phyloP scores from a whole-genome alignment of 116 monocot species.

The Dioscorea cayenensis region DNA sequence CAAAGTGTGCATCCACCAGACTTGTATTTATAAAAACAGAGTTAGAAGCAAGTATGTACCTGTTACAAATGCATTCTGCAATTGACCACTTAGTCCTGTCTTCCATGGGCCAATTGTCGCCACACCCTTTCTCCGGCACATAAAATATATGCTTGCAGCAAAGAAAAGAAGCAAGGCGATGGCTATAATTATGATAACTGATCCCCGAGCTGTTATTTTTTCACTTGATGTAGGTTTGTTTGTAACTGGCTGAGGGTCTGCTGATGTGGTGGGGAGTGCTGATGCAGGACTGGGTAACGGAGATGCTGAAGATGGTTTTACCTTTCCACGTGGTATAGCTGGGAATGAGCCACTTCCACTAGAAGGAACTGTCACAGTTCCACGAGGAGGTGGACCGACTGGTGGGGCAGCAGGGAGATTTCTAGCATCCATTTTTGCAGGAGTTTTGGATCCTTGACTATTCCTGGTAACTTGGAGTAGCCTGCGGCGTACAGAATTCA shows the following conservation, averaged over 20 bases:
- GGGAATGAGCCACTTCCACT: constrained; percentile 65
- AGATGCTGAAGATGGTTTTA: constrained; percentile 2
- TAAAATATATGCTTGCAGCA: constrained; percentile 21
- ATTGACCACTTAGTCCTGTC: constrained; percentile 74
- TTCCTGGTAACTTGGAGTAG: constrained; percentile 52
- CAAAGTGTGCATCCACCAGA: not conserved
- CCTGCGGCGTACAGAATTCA: constrained; percentile 36
- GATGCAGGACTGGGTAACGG: not conserved
- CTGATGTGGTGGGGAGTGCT: not conserved
- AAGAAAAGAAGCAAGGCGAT: constrained; percentile 23
- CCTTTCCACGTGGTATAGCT: constrained; percentile 22
- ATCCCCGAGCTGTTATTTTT: constrained; percentile 26
- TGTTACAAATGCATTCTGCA: constrained; percentile 77
- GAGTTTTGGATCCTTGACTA: constrained; percentile 3
- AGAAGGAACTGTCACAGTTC: constrained; percentile 34
- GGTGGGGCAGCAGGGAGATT: constrained; percentile 55
- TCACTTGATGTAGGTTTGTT: constrained; percentile 4
- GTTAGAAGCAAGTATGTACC: constrained; percentile 21
- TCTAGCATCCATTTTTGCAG: constrained; percentile 6
- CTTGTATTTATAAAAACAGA: not conserved
- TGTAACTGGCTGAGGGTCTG: not conserved
- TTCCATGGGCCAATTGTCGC: constrained; percentile 49
- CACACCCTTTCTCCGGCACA: constrained; percentile 20
- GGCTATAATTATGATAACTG: constrained; percentile 35
- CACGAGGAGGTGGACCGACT: constrained; percentile 9